Conservation (phyloP, 495 filamentous ascomycete genomes). For the Acidomyces sp. region DNA sequence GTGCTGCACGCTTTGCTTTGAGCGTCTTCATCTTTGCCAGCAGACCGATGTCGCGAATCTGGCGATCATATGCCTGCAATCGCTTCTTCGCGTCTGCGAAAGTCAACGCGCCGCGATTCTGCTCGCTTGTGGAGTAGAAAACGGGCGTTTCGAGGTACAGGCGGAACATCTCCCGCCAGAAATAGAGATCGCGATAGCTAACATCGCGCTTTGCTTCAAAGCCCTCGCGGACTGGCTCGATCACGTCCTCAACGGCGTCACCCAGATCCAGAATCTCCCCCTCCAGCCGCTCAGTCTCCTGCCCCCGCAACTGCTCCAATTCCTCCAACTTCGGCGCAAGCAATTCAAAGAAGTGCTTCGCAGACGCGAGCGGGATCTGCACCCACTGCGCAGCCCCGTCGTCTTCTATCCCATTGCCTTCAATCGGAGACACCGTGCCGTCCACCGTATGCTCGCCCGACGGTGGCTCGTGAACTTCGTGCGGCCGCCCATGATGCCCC, state of each 20-base stretch:
- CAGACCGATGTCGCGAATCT: conserved; percentile 33
- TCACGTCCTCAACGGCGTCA: conserved; percentile 40
- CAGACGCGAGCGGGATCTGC: conserved; percentile 52
- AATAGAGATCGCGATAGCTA: conserved; percentile 41
- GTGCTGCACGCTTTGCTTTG: conserved; percentile 42
- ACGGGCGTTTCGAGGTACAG: conserved; percentile 55
- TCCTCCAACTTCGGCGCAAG: conserved; percentile 48
- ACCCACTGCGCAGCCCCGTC: conserved; percentile 25
- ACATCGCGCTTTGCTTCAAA: conserved; percentile 13
- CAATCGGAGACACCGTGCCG: background rate
- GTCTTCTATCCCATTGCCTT: background rate
- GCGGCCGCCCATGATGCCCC: background rate
- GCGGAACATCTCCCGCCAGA: conserved; percentile 62
- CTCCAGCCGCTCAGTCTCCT: conserved; percentile 43
- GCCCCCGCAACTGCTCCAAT: conserved; percentile 45
- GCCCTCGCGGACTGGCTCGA: conserved; percentile 40
- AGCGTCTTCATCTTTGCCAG: conserved; percentile 43
- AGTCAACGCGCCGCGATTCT: conserved; percentile 43
- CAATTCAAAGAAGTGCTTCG: conserved; percentile 54
- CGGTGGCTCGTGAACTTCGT: background rate
- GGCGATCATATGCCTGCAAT: conserved; percentile 21
- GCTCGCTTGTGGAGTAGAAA: conserved; percentile 58
- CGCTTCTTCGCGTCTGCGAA: conserved; percentile 37
- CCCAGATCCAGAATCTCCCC: conserved; percentile 42
- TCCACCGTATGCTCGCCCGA: background rate